Percentiles rank a stretch among this genome's conserved stretches.
Conservation (phyloP, 176 grass and related monocot species). For the Aegilops bicornis region DNA sequence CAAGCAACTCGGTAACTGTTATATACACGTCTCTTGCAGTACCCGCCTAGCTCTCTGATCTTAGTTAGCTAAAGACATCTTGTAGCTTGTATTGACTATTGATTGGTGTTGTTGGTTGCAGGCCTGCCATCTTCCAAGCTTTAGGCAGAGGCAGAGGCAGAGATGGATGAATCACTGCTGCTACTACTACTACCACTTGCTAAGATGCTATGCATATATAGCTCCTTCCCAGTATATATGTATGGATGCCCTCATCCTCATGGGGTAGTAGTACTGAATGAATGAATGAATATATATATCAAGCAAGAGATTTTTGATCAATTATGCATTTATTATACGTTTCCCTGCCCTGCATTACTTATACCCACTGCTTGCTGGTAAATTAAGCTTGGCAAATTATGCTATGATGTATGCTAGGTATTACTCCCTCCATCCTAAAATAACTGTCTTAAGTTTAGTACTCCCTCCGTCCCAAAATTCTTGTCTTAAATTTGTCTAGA, state of each 20-base stretch:
- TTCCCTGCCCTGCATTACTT: no score
- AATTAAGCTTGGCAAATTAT: no score
- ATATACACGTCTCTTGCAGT: not conserved
- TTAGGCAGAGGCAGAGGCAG: constrained; percentile 4
- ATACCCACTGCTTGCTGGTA: not conserved
- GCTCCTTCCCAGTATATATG: not conserved
- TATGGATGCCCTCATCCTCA: not conserved
- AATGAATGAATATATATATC: not conserved
- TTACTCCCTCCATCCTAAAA: no score
- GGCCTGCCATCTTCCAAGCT: constrained; percentile 67
- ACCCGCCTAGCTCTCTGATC: not conserved
- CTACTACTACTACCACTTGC: not conserved
- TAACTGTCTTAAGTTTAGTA: no score
- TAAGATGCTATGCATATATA: not conserved
- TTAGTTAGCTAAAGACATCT: no score
- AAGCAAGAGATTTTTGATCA: no score
- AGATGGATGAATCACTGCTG: not conserved
- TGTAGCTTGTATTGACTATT: not conserved
- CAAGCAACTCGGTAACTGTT: constrained; percentile 64
- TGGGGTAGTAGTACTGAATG: not conserved
- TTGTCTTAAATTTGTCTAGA: no score
- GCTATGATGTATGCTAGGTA: no score
- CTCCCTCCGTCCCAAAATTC: no score
- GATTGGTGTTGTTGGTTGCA: constrained; percentile 5
- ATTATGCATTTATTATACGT: no score